Evolutionary conservation across 371 early-diverging fungal species (phyloP), one percentile per base, ranked within the genome.

Genomic region (Rhizomucor pusillus): DNA sequence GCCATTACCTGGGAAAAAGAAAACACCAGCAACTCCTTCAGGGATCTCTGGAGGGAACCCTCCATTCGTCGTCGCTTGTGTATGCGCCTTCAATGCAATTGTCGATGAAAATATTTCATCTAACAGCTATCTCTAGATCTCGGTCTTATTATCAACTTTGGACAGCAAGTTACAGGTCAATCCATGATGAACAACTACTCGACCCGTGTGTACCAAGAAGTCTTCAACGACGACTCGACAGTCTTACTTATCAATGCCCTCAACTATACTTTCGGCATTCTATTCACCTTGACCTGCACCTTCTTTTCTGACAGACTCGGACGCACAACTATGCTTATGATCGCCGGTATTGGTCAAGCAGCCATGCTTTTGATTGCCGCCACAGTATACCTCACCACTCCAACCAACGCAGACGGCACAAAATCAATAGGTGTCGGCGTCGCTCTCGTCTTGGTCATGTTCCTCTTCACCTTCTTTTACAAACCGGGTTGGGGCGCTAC

Each of bases 401-500:
- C 66, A 20, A 46, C 33, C 46, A 44, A 45, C 10, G 23, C 40
- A 33, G 23, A 37, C n/a, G 6, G 24, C 12, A 35, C 34, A 14
- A 55, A 60, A 19, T 46, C 65, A 10, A 18, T 43, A 16, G 62
- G 58, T 29, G 62, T 66, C 16, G 66, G 66, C 29, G 46, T 52
- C 33, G 61, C 62, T 1, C 41, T 62, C n/a, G 62, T 58, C 3
- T 33, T 62, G 13, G 58, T 58, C 47, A 54, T 66, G 58, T 66
- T 66, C 58, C 24, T 66, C 37, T 66, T 66, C 40, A 66, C 62
- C 12, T 62, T 62, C 44, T 61, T 62, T 19, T 66, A 66, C 41
- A 66, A 66, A 43, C 66, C 66, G 19, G 57, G 90, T 25, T 93
- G 92, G 92, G 93, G 93, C 14, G 93, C 94, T 39, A 79, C 90